Conservation (phyloP, 2,329 filamentous ascomycete species). For the Hypoxylon rubiginosum region DNA sequence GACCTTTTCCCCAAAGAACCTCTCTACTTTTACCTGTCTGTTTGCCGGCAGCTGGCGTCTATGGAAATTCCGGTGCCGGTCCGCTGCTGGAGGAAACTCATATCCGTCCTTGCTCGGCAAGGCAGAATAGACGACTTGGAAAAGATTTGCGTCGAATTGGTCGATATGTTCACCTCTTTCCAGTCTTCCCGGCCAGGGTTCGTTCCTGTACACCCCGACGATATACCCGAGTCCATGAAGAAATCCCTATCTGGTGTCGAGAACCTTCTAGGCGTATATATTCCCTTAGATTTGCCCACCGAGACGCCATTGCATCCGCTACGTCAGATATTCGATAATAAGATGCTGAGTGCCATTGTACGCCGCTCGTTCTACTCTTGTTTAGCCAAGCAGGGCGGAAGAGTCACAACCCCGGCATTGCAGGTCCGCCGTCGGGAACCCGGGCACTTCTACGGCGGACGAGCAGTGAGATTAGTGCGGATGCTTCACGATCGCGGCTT, state of each 20-base stretch:
- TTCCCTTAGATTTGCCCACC: slow-evolving; percentile 60
- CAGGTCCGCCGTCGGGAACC: slow-evolving; percentile 23
- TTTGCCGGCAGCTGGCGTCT: slow-evolving; percentile 55
- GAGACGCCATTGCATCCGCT: slow-evolving; percentile 61
- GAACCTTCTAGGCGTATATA: slow-evolving; percentile 52
- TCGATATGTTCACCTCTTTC: slow-evolving; percentile 54
- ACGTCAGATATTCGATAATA: slow-evolving; percentile 59
- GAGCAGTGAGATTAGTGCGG: slow-evolving; percentile 53
- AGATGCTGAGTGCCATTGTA: slow-evolving; percentile 58
- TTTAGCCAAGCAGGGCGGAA: slow-evolving; percentile 39
- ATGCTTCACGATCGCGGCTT: slow-evolving; percentile 53
- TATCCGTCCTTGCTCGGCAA: slow-evolving; percentile 61
- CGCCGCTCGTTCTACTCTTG: slow-evolving; percentile 62
- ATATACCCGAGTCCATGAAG: slow-evolving; percentile 56
- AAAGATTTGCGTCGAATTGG: slow-evolving; percentile 59
- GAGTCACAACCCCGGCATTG: slow-evolving; percentile 17
- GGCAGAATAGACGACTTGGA: slow-evolving; percentile 62
- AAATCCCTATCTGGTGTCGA: slow-evolving; percentile 52
- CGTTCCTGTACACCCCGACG: slow-evolving; percentile 60
- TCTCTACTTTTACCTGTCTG: slow-evolving; percentile 50
- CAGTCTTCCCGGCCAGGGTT: slow-evolving; percentile 51
- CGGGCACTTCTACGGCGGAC: slow-evolving; percentile 49
- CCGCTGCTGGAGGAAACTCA: slow-evolving; percentile 59
- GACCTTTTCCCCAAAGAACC: slow-evolving; percentile 40
- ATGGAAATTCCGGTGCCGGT: slow-evolving; percentile 58